phyloP scores from a whole-genome alignment of 129 eudicot genomes.

The Daucus carota region DH1_v3.0 NC_030381.2:41133001-41133500 shows the following conservation, averaged over 20 bases:
- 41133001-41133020: constrained; percentile 95
- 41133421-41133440: background rate
- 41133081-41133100: constrained; percentile 89
- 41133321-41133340: background rate
- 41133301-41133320: background rate
- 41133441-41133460: background rate
- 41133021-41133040: constrained; percentile 89
- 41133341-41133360: background rate
- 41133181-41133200: background rate
- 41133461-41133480: background rate
- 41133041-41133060: constrained; percentile 76
- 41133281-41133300: background rate
- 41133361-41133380: background rate
- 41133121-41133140: background rate
- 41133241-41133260: background rate
- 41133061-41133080: constrained; percentile 95
- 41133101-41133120: constrained; percentile 68
- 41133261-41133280: background rate
- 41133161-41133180: background rate
- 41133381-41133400: background rate
- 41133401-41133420: background rate
- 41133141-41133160: background rate
- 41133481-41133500: background rate
- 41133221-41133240: background rate
- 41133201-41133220: background rate